Evolutionary conservation across 495 filamentous ascomycete genomes (phyloP), one percentile per base, ranked within the genome.

Genomic region (Astrocystis sublimbata): DNA sequence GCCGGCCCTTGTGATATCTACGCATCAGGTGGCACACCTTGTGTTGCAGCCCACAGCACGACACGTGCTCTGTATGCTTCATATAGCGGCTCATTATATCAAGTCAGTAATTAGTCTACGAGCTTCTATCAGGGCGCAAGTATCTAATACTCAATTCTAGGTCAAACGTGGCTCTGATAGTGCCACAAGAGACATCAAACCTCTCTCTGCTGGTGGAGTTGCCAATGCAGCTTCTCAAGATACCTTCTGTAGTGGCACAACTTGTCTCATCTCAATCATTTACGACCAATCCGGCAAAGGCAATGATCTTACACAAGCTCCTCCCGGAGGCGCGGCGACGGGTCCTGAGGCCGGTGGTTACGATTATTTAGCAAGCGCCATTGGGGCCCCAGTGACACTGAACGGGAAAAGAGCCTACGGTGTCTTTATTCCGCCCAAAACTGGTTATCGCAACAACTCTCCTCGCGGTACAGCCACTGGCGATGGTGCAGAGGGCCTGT

Each of bases 401-500:
- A 82, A 83, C 57, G 83, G 83, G 9, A 71, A 84, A 45, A 85
- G 84, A 69, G 82, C 77, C 8, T 86, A 86, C 58, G 82, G 83
- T 21, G 81, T 85, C 52, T 85, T 83, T 63, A 68, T 85, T 36
- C 73, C 81, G 4, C 83, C 83, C 6, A 77, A 78, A 38, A 79
- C 79, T 3, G 81, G 82, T 24, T 85, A 85, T 71, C 74, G 82
- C 59, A 83, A 81, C 70, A 75, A 85, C 57, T 73, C 64, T 9
- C 75, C 72, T 57, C 76, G 43, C 17, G 82, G 80, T 55, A 80
- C 71, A 17, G 83, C 83, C 30, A 83, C 66, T 13, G 80, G 77
- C 8, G 79, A 86, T 50, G 76, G 54, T 35, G 24, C 83, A 0
- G 79, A 86, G 74, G 83, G 82, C 43, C 78, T 86, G 71, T 86